Conservation (phyloP, 2,329 filamentous ascomycete genomes). For the Lasiodiplodia sp. region DNA sequence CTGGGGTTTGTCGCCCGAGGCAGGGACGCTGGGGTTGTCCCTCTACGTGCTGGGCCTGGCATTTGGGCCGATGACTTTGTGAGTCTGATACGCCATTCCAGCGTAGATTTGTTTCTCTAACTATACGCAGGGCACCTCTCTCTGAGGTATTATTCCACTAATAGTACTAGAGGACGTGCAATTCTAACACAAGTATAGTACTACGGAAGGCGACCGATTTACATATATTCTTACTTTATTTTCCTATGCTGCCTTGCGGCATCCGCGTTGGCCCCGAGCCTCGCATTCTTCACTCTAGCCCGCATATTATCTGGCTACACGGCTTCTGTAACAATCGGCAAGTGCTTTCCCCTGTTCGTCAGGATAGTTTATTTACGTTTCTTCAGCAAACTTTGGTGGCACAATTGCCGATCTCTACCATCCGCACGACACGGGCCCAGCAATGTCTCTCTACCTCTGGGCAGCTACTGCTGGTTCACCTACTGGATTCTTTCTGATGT, state of each 20-base stretch:
- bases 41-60: slow-evolving; percentile 57
- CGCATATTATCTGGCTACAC: slow-evolving; percentile 56
- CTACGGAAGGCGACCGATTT: slow-evolving; percentile 53
- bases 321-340: slow-evolving; percentile 47
- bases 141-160: slow-evolving; percentile 34
- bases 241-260: slow-evolving; percentile 54
- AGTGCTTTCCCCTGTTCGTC: too few relatives aligned
- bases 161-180: background rate
- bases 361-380: background rate
- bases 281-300: slow-evolving; percentile 53
- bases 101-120: slow-evolving; percentile 31
- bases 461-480: slow-evolving; percentile 56
- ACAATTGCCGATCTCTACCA: slow-evolving; percentile 56
- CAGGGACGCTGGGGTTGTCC: slow-evolving; percentile 55
- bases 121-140: slow-evolving; percentile 38
- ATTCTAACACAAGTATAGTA: slow-evolving; percentile 37
- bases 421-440: slow-evolving; percentile 50
- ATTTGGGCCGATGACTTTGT: slow-evolving; percentile 47
- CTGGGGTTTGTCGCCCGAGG: slow-evolving; percentile 49
- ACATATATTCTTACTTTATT: slow-evolving; percentile 52
- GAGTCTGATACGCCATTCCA: slow-evolving; percentile 36
- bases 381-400: slow-evolving; percentile 47
- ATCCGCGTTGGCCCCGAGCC: slow-evolving; percentile 51
- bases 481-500: slow-evolving; percentile 56
- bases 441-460: slow-evolving; percentile 55